Conservation (phyloP, 768 basidiomycete genomes). For the Rhizopogon sp. region DNA sequence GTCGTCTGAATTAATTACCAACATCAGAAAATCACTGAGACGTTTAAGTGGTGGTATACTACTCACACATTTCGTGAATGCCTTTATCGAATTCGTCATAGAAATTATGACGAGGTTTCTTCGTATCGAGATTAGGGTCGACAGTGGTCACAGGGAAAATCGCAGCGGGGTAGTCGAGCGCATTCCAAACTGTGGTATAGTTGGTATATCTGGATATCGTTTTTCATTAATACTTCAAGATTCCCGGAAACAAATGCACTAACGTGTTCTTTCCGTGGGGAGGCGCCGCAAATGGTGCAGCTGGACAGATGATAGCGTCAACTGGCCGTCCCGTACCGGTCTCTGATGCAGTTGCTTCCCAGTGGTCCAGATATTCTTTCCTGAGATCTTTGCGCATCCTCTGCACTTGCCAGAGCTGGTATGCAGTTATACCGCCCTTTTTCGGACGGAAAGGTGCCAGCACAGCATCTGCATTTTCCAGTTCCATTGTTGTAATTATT, state of each 20-base stretch:
- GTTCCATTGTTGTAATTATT: conserved; percentile 42
- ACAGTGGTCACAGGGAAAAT: conserved; percentile 63
- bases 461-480: conserved; percentile 19
- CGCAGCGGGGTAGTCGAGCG: conserved; percentile 59
- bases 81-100: conserved; percentile 40
- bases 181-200: conserved; percentile 66
- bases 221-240: conserved; percentile 3
- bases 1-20: conserved; percentile 38
- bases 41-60: neutral
- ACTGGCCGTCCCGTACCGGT: conserved; percentile 72
- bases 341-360: conserved; percentile 44
- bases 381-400: conserved; percentile 42
- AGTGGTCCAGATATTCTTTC: conserved; percentile 54
- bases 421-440: conserved; percentile 38
- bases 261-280: conserved; percentile 60
- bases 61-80: conserved; percentile 52
- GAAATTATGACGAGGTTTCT: conserved; percentile 42
- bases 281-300: conserved; percentile 52
- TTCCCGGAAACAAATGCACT: conserved; percentile 11
- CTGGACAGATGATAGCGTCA: conserved; percentile 69
- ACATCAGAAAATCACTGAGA: neutral
- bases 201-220: conserved; percentile 31
- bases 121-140: conserved; percentile 47
- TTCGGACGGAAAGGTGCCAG: conserved; percentile 22
- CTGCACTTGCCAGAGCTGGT: conserved; percentile 65